phyloP scores from a whole-genome alignment of 169 alveolate genomes.

The Perkinsus marinus region DNA sequence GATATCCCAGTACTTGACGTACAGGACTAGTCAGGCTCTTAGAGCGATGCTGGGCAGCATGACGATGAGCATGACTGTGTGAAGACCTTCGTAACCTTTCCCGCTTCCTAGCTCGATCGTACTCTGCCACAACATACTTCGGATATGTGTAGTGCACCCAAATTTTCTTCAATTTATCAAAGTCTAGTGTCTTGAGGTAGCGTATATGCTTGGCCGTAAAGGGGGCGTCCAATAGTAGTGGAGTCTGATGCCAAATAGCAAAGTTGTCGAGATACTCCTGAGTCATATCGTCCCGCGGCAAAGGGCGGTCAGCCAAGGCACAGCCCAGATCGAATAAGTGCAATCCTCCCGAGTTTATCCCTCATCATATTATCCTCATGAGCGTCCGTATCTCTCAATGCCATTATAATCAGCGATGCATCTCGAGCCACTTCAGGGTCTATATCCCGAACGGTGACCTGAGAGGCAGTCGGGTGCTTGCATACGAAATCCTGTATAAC shows the following conservation, averaged over 20 bases:
- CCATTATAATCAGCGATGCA: background rate
- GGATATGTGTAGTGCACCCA: background rate
- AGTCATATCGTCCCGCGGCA: background rate
- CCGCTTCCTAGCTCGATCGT: background rate
- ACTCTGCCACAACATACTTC: background rate
- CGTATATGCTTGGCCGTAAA: background rate
- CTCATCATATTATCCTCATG: background rate
- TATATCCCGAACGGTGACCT: background rate
- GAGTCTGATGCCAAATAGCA: background rate
- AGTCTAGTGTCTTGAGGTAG: background rate
- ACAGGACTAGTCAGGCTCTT: background rate
- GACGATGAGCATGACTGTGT: background rate
- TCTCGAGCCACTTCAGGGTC: background rate
- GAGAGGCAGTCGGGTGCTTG: background rate
- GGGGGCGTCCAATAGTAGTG: background rate
- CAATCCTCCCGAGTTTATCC: background rate
- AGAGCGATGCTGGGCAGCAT: background rate
- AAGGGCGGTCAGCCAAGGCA: background rate
- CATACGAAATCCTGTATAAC: background rate
- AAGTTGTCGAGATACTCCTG: background rate
- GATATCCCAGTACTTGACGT: background rate
- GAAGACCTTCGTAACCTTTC: background rate
- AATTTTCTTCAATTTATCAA: background rate
- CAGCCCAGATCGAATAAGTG: background rate
- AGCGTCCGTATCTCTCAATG: background rate